These are phyloP conservation scores for Spirogloea muscicola DNA, from an alignment of 139 green algal species.

Conservation along the genomic window DNA sequence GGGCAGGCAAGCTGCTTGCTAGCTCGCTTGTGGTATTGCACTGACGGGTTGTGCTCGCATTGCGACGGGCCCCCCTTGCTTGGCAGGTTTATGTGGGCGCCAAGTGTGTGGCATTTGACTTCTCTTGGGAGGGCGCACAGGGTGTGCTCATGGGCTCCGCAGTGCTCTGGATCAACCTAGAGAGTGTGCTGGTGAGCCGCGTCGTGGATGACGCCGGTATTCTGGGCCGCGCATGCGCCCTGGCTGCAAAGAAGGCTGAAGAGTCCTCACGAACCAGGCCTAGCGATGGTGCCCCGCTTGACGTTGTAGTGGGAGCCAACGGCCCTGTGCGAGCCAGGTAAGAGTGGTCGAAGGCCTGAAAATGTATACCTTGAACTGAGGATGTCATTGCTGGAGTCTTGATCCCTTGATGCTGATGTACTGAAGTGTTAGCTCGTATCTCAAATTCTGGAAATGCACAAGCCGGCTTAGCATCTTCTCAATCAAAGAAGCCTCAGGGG, in stretches of 20 bases:
- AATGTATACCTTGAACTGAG: not conserved
- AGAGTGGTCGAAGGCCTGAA: not conserved
- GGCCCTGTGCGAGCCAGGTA: not conserved
- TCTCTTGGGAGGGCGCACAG: constrained; percentile 27
- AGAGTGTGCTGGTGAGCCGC: not conserved
- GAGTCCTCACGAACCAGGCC: not conserved
- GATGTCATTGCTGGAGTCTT: not conserved
- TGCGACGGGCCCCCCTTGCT: no score
- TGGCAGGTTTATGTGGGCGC: constrained; percentile 39
- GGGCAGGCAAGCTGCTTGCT: no score
- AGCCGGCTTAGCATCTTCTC: not conserved
- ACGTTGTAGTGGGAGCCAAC: not conserved
- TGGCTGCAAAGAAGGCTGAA: not conserved
- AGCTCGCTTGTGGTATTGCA: no score
- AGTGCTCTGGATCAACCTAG: constrained; percentile 36
- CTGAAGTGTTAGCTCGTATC: not conserved
- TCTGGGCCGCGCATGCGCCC: constrained; percentile 6
- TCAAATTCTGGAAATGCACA: not conserved
- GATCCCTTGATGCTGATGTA: not conserved
- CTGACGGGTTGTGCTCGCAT: no score
- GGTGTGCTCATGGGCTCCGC: constrained; percentile 39
- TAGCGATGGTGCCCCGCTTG: not conserved
- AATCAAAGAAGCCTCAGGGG: no score
- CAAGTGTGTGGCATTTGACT: constrained; percentile 45
- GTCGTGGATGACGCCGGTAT: constrained; percentile 14